Conservation (phyloP, 805 yeast genomes). For the Wickerhamiella parazyma region DNA sequence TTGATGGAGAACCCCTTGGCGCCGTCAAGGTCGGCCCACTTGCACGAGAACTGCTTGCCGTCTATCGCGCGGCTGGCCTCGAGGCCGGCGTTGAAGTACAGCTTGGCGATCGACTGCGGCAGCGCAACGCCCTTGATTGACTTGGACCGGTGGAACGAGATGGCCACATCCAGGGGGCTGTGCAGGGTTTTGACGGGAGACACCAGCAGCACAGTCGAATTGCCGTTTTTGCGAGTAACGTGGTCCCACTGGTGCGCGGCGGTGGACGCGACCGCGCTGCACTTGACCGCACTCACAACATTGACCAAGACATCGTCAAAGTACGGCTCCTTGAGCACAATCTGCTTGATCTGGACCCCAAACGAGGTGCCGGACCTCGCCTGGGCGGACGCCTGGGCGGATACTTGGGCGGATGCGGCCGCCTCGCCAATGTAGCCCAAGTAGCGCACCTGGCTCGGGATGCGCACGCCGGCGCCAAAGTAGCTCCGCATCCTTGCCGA, state of each 20-base stretch:
- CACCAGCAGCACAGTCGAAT: neutral
- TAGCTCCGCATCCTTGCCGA: slow-evolving; percentile 40
- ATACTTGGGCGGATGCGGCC: neutral
- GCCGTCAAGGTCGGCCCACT: slow-evolving; percentile 8
- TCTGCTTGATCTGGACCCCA: slow-evolving; percentile 10
- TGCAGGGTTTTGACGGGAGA: slow-evolving; percentile 1
- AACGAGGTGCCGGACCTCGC: neutral
- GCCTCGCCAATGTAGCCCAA: slow-evolving; percentile 40
- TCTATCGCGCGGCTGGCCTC: neutral
- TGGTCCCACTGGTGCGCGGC: slow-evolving; percentile 3
- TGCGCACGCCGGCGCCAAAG: slow-evolving; percentile 57
- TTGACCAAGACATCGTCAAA: slow-evolving; percentile 8
- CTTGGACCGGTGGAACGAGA: slow-evolving; percentile 4
- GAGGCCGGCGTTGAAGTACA: slow-evolving; percentile 6
- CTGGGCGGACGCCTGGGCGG: neutral
- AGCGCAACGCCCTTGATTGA: slow-evolving; percentile 3
- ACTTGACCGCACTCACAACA: neutral
- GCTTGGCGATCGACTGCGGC: slow-evolving; percentile 3
- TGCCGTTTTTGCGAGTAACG: slow-evolving; percentile 2
- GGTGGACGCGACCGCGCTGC: neutral
- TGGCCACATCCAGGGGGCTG: slow-evolving; percentile 4
- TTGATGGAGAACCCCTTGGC: slow-evolving; percentile 3
- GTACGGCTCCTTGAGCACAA: slow-evolving; percentile 12
- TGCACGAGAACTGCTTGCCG: neutral
- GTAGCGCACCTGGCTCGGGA: slow-evolving; percentile 54